These are phyloP conservation scores for rapeseed (Brassica napus) DNA, from an alignment of 345 rosid species.

Conservation along the genomic window Da-Ae NC_063445.1:5909501-5910000, in stretches of 20 bases:
- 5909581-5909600: not conserved
- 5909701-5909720: slow-evolving; percentile 10
- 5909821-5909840: not conserved
- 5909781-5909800: not conserved
- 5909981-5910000: slow-evolving; percentile 20
- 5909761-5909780: not conserved
- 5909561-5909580: not conserved
- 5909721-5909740: slow-evolving; percentile 15
- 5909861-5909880: not conserved
- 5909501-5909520: not conserved
- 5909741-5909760: not conserved
- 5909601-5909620: not conserved
- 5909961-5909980: slow-evolving; percentile 17
- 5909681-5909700: slow-evolving; percentile 9
- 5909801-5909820: not conserved
- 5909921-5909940: not conserved
- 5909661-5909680: not conserved
- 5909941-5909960: slow-evolving; percentile 18
- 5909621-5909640: not conserved
- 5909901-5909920: slow-evolving; percentile 8
- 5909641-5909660: not conserved
- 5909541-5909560: not conserved
- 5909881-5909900: not conserved
- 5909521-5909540: not conserved
- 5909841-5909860: not conserved